A percentile compares a stretch with the other conserved stretches of the same genome.
Conservation (phyloP, 106 monocot species). For the Alisma plantagoaquatica region DNA sequence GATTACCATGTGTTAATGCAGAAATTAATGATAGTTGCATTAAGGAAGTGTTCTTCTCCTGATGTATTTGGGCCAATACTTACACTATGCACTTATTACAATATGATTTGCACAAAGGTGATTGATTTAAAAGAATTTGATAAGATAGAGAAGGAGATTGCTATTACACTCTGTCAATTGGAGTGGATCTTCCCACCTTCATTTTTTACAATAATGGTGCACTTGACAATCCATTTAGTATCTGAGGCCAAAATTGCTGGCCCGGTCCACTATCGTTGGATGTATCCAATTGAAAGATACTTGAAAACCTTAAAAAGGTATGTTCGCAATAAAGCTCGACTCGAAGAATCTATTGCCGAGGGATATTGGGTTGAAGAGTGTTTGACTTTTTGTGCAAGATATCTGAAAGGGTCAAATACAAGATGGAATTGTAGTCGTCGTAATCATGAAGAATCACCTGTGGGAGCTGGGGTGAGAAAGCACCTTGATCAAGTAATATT, state of each 20-base stretch:
- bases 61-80: no score
- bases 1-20: constrained; percentile 5
- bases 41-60: no score
- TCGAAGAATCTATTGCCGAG: background rate
- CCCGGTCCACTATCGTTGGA: background rate
- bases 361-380: background rate
- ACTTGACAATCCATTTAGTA: no score
- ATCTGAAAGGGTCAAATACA: background rate
- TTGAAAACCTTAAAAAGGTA: background rate
- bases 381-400: background rate
- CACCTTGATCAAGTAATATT: no score
- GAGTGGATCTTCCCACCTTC: constrained; percentile 2
- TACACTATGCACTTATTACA: no score
- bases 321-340: background rate
- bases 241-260: no score
- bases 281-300: constrained; percentile 5
- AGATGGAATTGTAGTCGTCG: no score
- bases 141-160: background rate
- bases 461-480: no score
- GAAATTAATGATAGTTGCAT: background rate
- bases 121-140: no score
- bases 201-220: background rate
- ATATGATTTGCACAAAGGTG: no score
- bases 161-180: background rate
- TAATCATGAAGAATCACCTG: no score